Evolutionary conservation across 257 asterid species (phyloP).

Genomic region (Plantago major): DNA sequence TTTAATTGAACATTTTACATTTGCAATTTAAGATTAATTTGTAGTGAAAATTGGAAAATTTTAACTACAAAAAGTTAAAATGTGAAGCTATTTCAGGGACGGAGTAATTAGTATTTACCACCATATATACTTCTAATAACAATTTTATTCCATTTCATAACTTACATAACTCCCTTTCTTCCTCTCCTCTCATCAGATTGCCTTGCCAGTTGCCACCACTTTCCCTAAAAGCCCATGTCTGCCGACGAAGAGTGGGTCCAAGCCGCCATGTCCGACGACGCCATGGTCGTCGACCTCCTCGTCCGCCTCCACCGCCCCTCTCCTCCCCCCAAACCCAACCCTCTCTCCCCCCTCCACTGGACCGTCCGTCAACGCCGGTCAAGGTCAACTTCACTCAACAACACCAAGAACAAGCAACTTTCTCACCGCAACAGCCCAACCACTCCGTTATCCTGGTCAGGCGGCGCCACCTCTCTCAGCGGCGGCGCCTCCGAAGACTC

Average conservation of each 20-base stretch:
- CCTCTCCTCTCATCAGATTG: slow-evolving; percentile 17
- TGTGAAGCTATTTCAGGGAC: too few relatives aligned
- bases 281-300: slow-evolving; percentile 52
- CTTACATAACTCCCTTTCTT: neutral
- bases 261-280: slow-evolving; percentile 54
- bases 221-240: slow-evolving; percentile 12
- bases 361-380: slow-evolving; percentile 73
- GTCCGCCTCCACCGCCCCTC: slow-evolving; percentile 35
- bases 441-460: slow-evolving; percentile 71
- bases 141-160: neutral
- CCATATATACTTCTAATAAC: slow-evolving; percentile 12
- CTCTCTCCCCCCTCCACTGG: slow-evolving; percentile 34
- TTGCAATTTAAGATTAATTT: too few relatives aligned
- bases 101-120: neutral
- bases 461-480: slow-evolving; percentile 54
- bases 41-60: too few relatives aligned
- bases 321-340: slow-evolving; percentile 11
- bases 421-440: slow-evolving; percentile 57
- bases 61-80: too few relatives aligned
- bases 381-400: slow-evolving; percentile 26
- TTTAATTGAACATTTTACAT: too few relatives aligned
- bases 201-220: slow-evolving; percentile 38
- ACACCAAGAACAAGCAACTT: slow-evolving; percentile 20
- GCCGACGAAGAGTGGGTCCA: slow-evolving; percentile 57
- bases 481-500: slow-evolving; percentile 48